Percentiles rank a stretch among this genome's conserved stretches.
Evolutionary conservation across 331 rosid genomes (phyloP).

Genomic region (Prunus yedoensis): DNA sequence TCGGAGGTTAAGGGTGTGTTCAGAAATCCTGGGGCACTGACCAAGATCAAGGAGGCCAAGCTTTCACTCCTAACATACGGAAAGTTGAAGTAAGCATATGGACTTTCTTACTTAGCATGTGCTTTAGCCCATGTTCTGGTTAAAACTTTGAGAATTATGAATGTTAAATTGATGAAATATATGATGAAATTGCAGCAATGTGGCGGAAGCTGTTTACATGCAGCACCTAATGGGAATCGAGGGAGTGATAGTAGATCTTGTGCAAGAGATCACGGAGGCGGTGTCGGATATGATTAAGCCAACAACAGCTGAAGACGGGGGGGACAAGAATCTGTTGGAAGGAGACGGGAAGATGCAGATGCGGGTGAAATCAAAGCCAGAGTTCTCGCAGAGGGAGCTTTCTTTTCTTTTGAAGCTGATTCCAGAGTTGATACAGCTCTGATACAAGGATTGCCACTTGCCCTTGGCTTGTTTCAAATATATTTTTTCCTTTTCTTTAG

Average conservation of each 20-base stretch:
- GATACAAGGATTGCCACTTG: not conserved
- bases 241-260: slow-evolving; percentile 88
- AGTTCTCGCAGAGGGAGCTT: slow-evolving; percentile 75
- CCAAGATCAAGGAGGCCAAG: slow-evolving; percentile 69
- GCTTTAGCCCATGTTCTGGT: too few relatives aligned
- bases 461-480: not conserved
- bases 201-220: slow-evolving; percentile 83
- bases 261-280: slow-evolving; percentile 68
- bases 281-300: slow-evolving; percentile 59
- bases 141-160: not conserved
- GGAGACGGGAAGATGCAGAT: slow-evolving; percentile 24
- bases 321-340: slow-evolving; percentile 35
- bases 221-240: slow-evolving; percentile 88
- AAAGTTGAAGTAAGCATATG: slow-evolving; percentile 57
- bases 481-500: not conserved
- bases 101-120: not conserved
- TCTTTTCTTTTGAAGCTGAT: slow-evolving; percentile 79
- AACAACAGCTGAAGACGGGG: slow-evolving; percentile 35
- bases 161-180: not conserved
- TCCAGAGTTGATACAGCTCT: slow-evolving; percentile 63
- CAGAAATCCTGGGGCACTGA: slow-evolving; percentile 63
- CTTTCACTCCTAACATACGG: slow-evolving; percentile 84
- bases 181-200: slow-evolving; percentile 52
- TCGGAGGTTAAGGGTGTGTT: slow-evolving; percentile 76
- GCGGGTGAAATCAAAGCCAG: slow-evolving; percentile 53